These are phyloP conservation scores for Galerina marginata DNA, from an alignment of 768 basidiomycete genomes.

Conservation along the genomic window DNA sequence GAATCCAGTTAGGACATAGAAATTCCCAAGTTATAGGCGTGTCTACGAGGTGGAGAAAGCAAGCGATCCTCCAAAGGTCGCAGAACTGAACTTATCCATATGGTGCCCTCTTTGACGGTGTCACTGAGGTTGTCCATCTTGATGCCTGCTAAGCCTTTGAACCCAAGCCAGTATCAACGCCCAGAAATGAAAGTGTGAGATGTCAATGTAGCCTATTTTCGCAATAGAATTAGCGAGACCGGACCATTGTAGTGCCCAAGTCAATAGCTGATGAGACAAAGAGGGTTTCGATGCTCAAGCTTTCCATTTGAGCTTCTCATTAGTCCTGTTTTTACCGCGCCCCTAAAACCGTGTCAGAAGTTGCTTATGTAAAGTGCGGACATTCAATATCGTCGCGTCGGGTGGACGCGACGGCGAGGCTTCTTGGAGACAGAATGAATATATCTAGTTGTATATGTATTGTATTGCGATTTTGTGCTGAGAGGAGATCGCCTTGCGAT, in stretches of 20 bases:
- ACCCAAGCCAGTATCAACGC: not conserved
- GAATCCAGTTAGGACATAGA: not conserved
- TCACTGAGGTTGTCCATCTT: not conserved
- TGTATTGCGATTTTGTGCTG: no score
- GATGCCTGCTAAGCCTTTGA: not conserved
- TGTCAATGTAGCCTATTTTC: slow-evolving; percentile 1
- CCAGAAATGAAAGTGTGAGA: not conserved
- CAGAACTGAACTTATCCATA: not conserved
- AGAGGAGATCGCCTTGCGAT: no score
- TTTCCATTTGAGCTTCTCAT: not conserved
- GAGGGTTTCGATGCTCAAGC: slow-evolving; percentile 6
- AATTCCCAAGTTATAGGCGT: not conserved
- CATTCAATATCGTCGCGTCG: no score
- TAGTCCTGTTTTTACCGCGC: no score
- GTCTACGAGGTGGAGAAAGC: slow-evolving; percentile 1
- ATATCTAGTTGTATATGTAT: no score
- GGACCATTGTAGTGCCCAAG: not conserved
- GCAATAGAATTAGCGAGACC: not conserved
- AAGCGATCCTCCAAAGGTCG: not conserved
- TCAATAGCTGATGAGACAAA: not conserved
- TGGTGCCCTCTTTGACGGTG: not conserved
- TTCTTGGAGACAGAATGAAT: no score
- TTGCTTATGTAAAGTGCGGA: no score
- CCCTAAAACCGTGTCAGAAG: no score
- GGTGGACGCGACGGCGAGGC: no score